phyloP scores from a whole-genome alignment of 78 protist genomes.

The Capsaspora owczarzaki region DNA sequence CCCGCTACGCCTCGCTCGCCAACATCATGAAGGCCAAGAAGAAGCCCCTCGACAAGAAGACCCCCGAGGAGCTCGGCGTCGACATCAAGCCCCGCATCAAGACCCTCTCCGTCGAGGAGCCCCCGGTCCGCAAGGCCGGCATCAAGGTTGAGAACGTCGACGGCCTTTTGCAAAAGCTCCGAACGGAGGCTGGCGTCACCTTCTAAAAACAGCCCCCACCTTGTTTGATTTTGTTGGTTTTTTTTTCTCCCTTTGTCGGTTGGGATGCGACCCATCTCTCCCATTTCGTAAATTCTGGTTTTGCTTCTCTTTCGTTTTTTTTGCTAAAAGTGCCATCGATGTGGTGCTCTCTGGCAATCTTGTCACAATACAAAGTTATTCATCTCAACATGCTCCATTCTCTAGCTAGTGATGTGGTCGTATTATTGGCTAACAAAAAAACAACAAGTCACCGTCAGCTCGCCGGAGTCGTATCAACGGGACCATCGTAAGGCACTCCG shows the following conservation, averaged over 20 bases:
- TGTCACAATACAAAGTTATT: no score
- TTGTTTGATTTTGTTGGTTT: no score
- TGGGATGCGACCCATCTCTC: neutral
- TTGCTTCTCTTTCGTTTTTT: neutral
- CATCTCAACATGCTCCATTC: no score
- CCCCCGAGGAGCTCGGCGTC: constrained; percentile 68
- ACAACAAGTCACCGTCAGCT: no score
- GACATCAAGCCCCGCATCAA: constrained; percentile 44
- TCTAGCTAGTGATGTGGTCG: no score
- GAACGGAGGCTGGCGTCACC: constrained; percentile 29
- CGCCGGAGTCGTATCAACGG: no score
- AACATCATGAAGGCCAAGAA: constrained; percentile 90
- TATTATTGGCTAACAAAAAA: no score
- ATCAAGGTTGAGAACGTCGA: constrained; percentile 58
- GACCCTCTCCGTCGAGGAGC: constrained; percentile 21
- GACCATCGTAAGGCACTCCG: no score
- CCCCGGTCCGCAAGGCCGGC: constrained; percentile 46
- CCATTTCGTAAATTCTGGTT: neutral
- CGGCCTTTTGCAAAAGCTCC: constrained; percentile 60
- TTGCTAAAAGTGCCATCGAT: no score
- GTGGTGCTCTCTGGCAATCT: no score
- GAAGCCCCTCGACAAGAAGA: constrained; percentile 62
- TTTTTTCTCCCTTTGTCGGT: no score
- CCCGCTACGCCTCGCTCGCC: constrained; percentile 90
- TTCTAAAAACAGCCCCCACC: no score